Conservation (phyloP, 495 filamentous ascomycete species). For the Xylaria bambusicola region DNA sequence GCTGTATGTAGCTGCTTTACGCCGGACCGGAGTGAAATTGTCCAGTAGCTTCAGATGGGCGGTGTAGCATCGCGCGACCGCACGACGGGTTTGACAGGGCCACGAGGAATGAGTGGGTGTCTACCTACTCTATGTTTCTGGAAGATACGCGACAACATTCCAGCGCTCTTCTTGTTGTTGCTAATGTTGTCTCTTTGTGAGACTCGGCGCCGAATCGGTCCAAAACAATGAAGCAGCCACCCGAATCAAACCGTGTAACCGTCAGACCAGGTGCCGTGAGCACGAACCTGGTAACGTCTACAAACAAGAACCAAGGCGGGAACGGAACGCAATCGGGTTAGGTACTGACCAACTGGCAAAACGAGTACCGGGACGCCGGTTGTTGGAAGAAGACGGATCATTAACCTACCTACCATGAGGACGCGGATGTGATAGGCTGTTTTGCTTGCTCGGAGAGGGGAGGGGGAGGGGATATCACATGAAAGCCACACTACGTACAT, state of each 20-base stretch:
- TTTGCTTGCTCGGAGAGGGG: not conserved
- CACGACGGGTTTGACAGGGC: not conserved
- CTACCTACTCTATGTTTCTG: no score
- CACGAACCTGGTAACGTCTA: no score
- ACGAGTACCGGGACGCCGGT: conserved; percentile 9
- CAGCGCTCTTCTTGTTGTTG: no score
- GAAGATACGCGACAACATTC: no score
- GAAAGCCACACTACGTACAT: conserved; percentile 13
- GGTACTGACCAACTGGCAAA: not conserved
- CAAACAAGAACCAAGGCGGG: not conserved
- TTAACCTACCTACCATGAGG: conserved; percentile 9
- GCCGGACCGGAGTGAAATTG: conserved; percentile 17
- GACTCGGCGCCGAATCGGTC: no score
- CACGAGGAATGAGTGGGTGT: not conserved
- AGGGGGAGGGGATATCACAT: no score
- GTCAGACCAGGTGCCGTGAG: no score
- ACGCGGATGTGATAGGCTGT: conserved; percentile 4
- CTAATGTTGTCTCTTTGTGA: no score
- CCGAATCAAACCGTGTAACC: no score
- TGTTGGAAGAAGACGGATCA: not conserved
- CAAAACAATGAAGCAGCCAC: no score
- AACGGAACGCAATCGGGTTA: no score
- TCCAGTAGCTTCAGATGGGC: conserved; percentile 20
- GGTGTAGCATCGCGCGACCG: conserved; percentile 19
- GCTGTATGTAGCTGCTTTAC: conserved; percentile 7